Conservation (phyloP, 179 eudicot genomes). For the Silene noctiflora region DNA sequence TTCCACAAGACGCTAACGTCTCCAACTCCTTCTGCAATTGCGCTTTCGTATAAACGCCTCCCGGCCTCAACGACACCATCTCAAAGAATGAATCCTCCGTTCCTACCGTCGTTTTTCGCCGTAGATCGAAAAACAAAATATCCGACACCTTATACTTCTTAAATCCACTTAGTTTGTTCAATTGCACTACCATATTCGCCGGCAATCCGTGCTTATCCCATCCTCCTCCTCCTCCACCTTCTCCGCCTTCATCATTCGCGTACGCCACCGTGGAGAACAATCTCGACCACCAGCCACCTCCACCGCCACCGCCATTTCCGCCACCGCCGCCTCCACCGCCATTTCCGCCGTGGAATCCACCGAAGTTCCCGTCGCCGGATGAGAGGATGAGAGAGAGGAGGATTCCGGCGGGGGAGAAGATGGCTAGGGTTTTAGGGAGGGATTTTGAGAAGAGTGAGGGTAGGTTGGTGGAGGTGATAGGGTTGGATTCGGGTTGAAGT, state of each 20-base stretch:
- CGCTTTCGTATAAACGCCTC: conserved; percentile 72
- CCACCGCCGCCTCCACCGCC: conserved; percentile 29
- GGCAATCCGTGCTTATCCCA: conserved; percentile 84
- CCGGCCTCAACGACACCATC: conserved; percentile 72
- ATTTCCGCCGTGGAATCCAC: conserved; percentile 31
- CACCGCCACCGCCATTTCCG: conserved; percentile 35
- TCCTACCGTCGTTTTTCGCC: conserved; percentile 43
- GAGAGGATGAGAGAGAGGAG: conserved; percentile 30
- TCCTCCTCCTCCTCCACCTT: conserved; percentile 31
- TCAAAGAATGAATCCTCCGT: conserved; percentile 82
- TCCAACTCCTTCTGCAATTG: conserved; percentile 89
- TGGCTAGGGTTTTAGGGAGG: conserved; percentile 28
- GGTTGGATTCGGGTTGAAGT: conserved; percentile 6
- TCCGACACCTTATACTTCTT: conserved; percentile 78
- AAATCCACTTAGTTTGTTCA: conserved; percentile 66
- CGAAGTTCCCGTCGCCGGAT: conserved; percentile 18
- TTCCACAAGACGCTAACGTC: conserved; percentile 70
- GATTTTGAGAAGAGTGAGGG: conserved; percentile 8
- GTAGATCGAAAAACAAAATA: conserved; percentile 49
- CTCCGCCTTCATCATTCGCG: conserved; percentile 54
- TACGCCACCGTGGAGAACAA: conserved; percentile 42
- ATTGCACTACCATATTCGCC: conserved; percentile 61
- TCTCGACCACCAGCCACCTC: conserved; percentile 54
- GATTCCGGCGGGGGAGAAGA: conserved; percentile 32
- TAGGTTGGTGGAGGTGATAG: conserved; percentile 20